Evolutionary conservation across 2,329 filamentous ascomycete genomes (phyloP), one percentile per base, ranked within the genome.

Genomic region (Xylaria sp.): DNA sequence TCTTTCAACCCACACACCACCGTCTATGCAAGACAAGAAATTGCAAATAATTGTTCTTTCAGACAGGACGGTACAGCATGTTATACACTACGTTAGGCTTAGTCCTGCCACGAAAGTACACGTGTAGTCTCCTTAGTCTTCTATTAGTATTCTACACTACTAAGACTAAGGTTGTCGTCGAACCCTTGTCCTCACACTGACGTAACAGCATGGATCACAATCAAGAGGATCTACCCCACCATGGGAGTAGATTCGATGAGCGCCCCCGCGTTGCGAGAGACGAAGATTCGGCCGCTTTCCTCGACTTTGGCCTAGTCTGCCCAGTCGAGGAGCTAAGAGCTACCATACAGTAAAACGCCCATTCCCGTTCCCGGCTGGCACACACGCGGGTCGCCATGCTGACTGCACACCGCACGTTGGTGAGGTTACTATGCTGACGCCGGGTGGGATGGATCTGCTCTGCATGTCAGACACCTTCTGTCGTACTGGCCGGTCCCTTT

Each of bases 331-430:
- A 60, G 66, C 28, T 66, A 72, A 28, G 2, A 28, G 28, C 28
- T 28, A 28, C 28, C 68, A 70, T 66, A 72, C 70, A 72, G 70
- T 72, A 72, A 67, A 60, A 52, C 62, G 20, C 65, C 63, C 67
- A 55, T n/a, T 46, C 41, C 41, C 67, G 52, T 15, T n/a, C 41
- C 41, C 41, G 68, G 62, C 68, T 61, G 62, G 62, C 64, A 48
- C 56, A 54, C 52, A 62, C 25, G 23, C 10, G 48, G 52, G 52
- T 56, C 41, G 55, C 64, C 43, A 39, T 60, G 70, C 68, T 71
- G 70, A 71, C 66, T 69, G 68, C 68, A 69, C 66, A 73, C 68
- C 63, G 63, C 55, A 69, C 62, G 62, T 67, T 67, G 55, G 59
- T 33, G 36, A 33, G 54, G 59, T 62, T 67, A 68, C 57, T 67